These are phyloP conservation scores for Phoma sp. DNA, from an alignment of 2,329 filamentous ascomycete genomes.

Conservation along the genomic window DNA sequence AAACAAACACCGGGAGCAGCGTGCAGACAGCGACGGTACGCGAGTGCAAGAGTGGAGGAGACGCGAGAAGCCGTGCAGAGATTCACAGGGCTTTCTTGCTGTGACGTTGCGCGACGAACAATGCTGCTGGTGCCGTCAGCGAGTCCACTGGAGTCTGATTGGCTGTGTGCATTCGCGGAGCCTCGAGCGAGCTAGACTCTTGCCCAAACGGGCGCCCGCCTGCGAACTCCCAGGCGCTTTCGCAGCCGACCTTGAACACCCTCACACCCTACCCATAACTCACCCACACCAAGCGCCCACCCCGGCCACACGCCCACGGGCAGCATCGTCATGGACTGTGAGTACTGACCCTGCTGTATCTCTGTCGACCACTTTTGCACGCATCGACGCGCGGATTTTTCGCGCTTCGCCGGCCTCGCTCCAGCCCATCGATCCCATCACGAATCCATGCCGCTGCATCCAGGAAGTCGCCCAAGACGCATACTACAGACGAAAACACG, in stretches of 20 bases:
- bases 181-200: too few species aligned
- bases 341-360: constrained; percentile 52
- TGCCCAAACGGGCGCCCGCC: background rate
- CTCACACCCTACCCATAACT: constrained; percentile 39
- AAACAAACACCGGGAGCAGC: constrained; percentile 7
- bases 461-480: constrained; percentile 25
- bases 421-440: constrained; percentile 45
- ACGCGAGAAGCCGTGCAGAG: constrained; percentile 15
- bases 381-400: constrained; percentile 24
- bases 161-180: constrained; percentile 10
- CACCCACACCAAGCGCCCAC: constrained; percentile 33
- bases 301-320: constrained; percentile 47
- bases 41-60: constrained; percentile 13
- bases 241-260: constrained; percentile 17
- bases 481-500: constrained; percentile 19
- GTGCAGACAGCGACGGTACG: constrained; percentile 8
- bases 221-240: background rate
- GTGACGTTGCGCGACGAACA: constrained; percentile 27
- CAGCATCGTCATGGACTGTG: constrained; percentile 65
- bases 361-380: constrained; percentile 22
- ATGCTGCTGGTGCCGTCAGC: constrained; percentile 24
- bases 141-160: constrained; percentile 25
- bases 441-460: constrained; percentile 42
- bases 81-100: constrained; percentile 12
- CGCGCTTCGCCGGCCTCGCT: constrained; percentile 33